Percentiles rank a stretch among this genome's conserved stretches.
These are phyloP conservation scores for Backusella tarrabulga DNA, from an alignment of 192 early-diverging fungal species.

Conservation along the genomic window DNA sequence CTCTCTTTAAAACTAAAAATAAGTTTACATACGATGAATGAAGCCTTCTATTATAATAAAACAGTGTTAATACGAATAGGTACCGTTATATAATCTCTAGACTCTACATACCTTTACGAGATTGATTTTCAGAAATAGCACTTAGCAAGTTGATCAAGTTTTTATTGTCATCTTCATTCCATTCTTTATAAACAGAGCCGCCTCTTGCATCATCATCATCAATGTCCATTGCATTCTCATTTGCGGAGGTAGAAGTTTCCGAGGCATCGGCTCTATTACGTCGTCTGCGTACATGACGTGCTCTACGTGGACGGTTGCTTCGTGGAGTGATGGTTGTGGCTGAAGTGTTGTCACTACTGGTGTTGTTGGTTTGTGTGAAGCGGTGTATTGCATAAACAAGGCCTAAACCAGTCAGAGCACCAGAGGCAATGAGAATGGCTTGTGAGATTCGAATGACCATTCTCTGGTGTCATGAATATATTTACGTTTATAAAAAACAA, in stretches of 20 bases:
- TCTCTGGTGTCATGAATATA: conserved; percentile 6
- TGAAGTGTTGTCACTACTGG: not conserved
- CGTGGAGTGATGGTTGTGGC: not conserved
- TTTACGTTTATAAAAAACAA: not conserved
- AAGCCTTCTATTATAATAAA: conserved; percentile 42
- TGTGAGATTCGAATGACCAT: not conserved
- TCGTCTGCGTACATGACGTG: conserved; percentile 13
- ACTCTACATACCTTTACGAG: conserved; percentile 66
- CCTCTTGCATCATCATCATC: conserved; percentile 35
- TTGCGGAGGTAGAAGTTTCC: not conserved
- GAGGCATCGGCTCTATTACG: not conserved
- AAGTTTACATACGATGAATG: conserved; percentile 52
- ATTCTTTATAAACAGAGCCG: conserved; percentile 43
- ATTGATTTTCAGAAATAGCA: conserved; percentile 85
- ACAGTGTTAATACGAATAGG: not conserved
- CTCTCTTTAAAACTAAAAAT: conserved; percentile 45
- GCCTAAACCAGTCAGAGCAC: conserved; percentile 14
- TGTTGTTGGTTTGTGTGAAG: not conserved
- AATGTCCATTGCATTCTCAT: not conserved
- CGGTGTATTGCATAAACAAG: conserved; percentile 4
- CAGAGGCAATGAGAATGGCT: conserved; percentile 14
- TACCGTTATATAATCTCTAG: not conserved
- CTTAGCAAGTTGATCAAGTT: conserved; percentile 77
- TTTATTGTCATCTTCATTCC: conserved; percentile 56
- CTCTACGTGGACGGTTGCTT: not conserved